Base-by-base conservation (phyloP, 2,329 filamentous ascomycete species). In the Fusarium sp. region DNA sequence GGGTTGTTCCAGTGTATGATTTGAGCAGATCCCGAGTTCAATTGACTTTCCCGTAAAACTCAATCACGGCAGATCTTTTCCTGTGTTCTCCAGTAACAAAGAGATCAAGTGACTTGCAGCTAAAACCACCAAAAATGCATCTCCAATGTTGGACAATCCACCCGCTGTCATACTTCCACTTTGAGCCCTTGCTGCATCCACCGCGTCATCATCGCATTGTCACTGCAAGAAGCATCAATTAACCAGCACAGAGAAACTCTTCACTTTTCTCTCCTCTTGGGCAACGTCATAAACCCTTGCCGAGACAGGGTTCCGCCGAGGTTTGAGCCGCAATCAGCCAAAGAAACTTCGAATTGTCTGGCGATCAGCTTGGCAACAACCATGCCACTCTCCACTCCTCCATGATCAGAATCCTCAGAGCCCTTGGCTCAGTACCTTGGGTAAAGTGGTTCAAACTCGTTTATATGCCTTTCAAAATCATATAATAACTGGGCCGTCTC, bases 331-430 rank as follows among this genome's bases (percentile, higher is more conserved):
- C 53, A 34, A 41, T 25, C 34, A 65, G 58, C 61, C 49, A 53
- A 53, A 58, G 26, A 64, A 38, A 50, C 12, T 24, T 32, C n/a
- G 5, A 43, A 12, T 31, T 39, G 11, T 19, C 7, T 10, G 58
- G 39, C 49, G 65, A 68, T 68, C 65, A 43, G 40, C 65, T 68
- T 68, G 65, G 65, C 65, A 48, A 22, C 40, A 38, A 26, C 34
- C 58, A 57, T 44, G 43, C 35, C 35, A 36, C 15, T 9, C 53
- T 45, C 64, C 64, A 63, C 61, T 52, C 53, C 45, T 65, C 35
- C 52, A 59, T 46, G 22, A 35, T 43, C 51, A 11, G 35, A 22
- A 6, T 12, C n/a, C 42, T 39, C 19, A 24, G 13, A 56, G 25
- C 8, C 31, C 15, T 24, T 15, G 47, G 10, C 31, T 42, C 28